Base-by-base conservation (phyloP, 2,329 filamentous ascomycete species). In the Fusarium longipes region DNA sequence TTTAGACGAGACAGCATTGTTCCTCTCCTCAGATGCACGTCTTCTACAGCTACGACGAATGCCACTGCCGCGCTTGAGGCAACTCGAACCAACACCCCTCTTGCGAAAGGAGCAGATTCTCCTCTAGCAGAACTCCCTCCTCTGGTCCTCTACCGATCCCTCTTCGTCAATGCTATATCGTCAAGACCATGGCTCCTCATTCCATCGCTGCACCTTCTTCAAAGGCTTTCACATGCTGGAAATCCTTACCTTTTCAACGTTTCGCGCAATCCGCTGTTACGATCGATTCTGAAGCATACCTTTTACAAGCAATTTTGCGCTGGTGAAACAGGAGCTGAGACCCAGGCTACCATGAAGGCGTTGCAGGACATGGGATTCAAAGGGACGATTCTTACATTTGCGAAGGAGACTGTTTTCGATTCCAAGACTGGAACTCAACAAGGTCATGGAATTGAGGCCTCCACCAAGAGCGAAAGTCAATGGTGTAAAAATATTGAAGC, bases 331-430 rank as follows among this genome's bases (percentile, higher is more conserved):
- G 75, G 76, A 14, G 71, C 75, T 0, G 82, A 87, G 74, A 82
- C 86, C 1, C 76, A 76, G n/a, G 72, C 72, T 18, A 82, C 78
- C 1, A 80, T 81, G 53, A 75, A 76, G 11, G 75, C 80, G n/a
- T 68, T 86, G 25, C 79, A 82, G 45, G 72, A 78, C 9, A 77
- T 86, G 47, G 85, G 85, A 0, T 87, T 86, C 70, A 77, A 80
- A 15, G 85, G 85, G 6, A 82, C 86, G n/a, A 85, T 87, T 11
- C 78, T 87, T 14, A 86, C 86, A 51, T 87, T 85, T 61, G 85
- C 85, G 3, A 76, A 75, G 11, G 78, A 80, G 52, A 80, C 78
- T 8, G 75, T 82, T 0, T 80, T 81, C 32, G 80, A 83, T 47
- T 73, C 79, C 32, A 74, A 74, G 8, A 75, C 74, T 6, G 70